Evolutionary conservation across 1,139 yeast species (phyloP).

Genomic region (Saccharomyces uvarum): DNA sequence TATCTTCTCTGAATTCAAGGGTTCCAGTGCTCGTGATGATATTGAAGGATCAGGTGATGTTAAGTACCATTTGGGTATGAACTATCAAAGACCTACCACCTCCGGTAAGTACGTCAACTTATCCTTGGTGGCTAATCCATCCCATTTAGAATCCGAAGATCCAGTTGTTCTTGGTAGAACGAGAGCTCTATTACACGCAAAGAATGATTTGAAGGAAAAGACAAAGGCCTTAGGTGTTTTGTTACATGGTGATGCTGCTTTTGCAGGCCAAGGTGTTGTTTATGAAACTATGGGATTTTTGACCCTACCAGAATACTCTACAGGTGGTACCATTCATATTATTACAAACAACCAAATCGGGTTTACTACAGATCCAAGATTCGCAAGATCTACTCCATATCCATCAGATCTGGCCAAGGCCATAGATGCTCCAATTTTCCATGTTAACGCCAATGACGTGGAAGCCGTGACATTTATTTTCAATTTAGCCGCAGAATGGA

Average conservation of each 20-base stretch:
- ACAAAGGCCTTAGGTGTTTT: constrained; percentile 86
- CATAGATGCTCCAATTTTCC: constrained; percentile 97
- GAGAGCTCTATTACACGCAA: constrained; percentile 90
- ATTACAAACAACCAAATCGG: constrained; percentile 98
- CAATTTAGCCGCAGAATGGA: constrained; percentile 97
- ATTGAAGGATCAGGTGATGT: constrained; percentile 97
- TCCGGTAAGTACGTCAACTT: constrained; percentile 94
- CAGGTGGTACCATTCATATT: constrained; percentile 97
- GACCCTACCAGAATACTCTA: constrained; percentile 85
- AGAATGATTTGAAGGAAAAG: constrained; percentile 73
- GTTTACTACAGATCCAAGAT: constrained; percentile 97
- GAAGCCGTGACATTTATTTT: constrained; percentile 88
- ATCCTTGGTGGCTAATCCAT: constrained; percentile 95
- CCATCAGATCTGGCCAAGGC: constrained; percentile 97
- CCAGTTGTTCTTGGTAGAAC: constrained; percentile 98
- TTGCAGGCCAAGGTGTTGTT: constrained; percentile 97
- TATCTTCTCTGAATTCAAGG: constrained; percentile 90
- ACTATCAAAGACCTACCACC: constrained; percentile 97
- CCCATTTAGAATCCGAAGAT: constrained; percentile 97
- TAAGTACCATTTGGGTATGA: constrained; percentile 98
- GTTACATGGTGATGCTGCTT: constrained; percentile 98
- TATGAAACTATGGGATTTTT: constrained; percentile 97
- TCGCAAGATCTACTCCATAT: constrained; percentile 94
- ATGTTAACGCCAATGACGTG: constrained; percentile 95
- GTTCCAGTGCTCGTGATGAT: constrained; percentile 70